These are phyloP conservation scores for Cladorrhinum samala DNA, from an alignment of 495 filamentous ascomycete genomes.

Conservation along the genomic window DNA sequence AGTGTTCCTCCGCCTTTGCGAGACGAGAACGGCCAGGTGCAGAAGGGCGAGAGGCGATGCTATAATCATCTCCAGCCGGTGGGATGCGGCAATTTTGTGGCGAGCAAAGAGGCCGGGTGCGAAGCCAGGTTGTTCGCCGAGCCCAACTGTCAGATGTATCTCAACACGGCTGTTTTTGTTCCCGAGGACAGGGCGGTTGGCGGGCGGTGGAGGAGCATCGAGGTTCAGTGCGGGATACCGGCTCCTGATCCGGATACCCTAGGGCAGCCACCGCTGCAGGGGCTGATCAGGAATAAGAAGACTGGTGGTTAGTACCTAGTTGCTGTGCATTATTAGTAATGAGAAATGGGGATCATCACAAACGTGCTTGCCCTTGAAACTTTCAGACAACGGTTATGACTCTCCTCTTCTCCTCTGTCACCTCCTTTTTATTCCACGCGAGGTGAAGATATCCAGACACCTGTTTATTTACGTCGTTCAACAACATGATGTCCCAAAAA, in stretches of 20 bases:
- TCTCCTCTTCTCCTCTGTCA: too few relatives aligned
- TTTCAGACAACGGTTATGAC: too few relatives aligned
- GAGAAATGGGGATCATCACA: too few relatives aligned
- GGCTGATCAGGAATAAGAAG: background rate
- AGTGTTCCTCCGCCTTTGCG: constrained; percentile 19
- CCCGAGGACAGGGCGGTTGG: constrained; percentile 32
- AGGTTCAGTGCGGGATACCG: constrained; percentile 29
- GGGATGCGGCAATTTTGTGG: constrained; percentile 33
- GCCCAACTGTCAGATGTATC: constrained; percentile 27
- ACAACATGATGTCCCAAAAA: too few relatives aligned
- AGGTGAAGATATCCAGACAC: too few relatives aligned
- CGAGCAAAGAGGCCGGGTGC: constrained; percentile 33
- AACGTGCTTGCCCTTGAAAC: too few relatives aligned
- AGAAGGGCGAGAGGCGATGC: constrained; percentile 17
- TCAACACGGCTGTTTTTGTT: constrained; percentile 37
- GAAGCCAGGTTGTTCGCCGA: constrained; percentile 37
- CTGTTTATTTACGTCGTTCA: too few relatives aligned
- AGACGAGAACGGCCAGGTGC: constrained; percentile 8
- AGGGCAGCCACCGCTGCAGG: constrained; percentile 17
- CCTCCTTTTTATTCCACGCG: too few relatives aligned
- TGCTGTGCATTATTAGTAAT: too few relatives aligned
- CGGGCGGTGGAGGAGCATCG: constrained; percentile 32
- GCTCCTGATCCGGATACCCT: constrained; percentile 14
- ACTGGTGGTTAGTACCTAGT: too few relatives aligned
- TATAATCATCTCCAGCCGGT: constrained; percentile 28